Evolutionary conservation across 176 grass and related monocot genomes (phyloP).

Genomic region (Thalia dealbata): DNA sequence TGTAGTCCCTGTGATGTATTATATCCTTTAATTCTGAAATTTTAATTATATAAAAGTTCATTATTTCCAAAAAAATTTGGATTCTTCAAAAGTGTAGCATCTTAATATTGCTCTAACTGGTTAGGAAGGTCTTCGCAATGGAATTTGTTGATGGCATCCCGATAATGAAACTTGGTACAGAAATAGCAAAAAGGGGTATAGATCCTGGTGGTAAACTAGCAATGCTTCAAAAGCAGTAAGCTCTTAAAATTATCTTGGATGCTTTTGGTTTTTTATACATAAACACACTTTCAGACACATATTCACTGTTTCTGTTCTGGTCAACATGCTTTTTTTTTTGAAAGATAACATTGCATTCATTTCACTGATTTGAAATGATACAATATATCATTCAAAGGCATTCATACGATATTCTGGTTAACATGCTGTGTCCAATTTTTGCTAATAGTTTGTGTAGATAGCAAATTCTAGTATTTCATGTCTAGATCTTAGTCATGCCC

Average conservation of each 20-base stretch:
- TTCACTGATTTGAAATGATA: too few species aligned
- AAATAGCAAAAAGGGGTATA: slow-evolving; percentile 84
- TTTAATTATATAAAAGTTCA: too few species aligned
- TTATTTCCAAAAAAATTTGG: not conserved
- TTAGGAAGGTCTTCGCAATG: slow-evolving; percentile 85
- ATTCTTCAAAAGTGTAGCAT: not conserved
- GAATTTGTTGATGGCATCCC: slow-evolving; percentile 89
- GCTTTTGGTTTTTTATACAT: not conserved
- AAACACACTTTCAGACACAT: not conserved
- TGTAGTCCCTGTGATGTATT: too few species aligned
- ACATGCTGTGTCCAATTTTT: too few species aligned
- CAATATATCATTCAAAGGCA: too few species aligned
- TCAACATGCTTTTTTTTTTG: too few species aligned
- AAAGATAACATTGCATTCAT: too few species aligned
- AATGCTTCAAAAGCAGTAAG: slow-evolving; percentile 90
- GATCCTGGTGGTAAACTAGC: slow-evolving; percentile 86
- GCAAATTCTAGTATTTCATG: too few species aligned
- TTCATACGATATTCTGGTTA: too few species aligned
- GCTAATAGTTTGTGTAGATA: not conserved
- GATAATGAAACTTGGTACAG: slow-evolving; percentile 86
- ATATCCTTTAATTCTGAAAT: too few species aligned
- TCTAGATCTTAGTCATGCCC: too few species aligned
- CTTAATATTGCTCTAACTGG: not conserved
- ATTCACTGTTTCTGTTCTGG: not conserved
- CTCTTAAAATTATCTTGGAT: slow-evolving; percentile 26